Evolutionary conservation across 441 rosid species (phyloP).

Genomic region (Francoa sonchifolia): DNA sequence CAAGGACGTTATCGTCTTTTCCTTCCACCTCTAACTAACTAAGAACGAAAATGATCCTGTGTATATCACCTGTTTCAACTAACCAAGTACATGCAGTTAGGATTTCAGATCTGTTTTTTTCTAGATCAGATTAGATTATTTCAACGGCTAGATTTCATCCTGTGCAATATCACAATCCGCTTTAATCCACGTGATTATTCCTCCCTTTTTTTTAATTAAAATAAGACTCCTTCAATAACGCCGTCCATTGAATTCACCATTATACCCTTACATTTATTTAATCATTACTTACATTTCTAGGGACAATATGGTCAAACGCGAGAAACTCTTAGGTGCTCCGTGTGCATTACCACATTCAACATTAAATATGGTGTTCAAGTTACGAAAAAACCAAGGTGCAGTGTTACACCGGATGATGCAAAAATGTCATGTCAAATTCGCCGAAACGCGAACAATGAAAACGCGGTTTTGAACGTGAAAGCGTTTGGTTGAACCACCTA

Average conservation of each 20-base stretch:
- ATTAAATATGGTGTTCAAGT: no score
- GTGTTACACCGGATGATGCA: no score
- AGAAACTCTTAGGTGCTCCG: no score
- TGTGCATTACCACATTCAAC: no score
- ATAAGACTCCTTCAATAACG: conserved; percentile 9
- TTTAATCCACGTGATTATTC: conserved; percentile 22
- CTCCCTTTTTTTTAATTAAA: conserved; percentile 14
- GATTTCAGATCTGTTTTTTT: conserved; percentile 2
- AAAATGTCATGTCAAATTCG: no score
- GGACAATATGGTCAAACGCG: no score
- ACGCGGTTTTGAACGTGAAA: conserved; percentile 76
- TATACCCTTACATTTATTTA: no score
- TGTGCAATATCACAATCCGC: not conserved
- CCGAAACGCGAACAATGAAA: conserved; percentile 30
- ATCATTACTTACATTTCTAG: no score
- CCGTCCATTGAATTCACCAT: conserved; percentile 22
- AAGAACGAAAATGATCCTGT: conserved; percentile 16
- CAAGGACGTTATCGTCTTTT: conserved; percentile 14
- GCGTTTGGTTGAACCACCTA: conserved; percentile 98
- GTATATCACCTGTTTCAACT: conserved; percentile 11
- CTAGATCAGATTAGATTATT: conserved; percentile 1
- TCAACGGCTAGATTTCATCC: conserved; percentile 17
- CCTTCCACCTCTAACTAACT: conserved; percentile 15
- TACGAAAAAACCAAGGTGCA: no score
- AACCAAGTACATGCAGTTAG: conserved; percentile 12